Evolutionary conservation across 306 rosid species (phyloP).

Genomic region (Cicer pinnatifidum): DNA sequence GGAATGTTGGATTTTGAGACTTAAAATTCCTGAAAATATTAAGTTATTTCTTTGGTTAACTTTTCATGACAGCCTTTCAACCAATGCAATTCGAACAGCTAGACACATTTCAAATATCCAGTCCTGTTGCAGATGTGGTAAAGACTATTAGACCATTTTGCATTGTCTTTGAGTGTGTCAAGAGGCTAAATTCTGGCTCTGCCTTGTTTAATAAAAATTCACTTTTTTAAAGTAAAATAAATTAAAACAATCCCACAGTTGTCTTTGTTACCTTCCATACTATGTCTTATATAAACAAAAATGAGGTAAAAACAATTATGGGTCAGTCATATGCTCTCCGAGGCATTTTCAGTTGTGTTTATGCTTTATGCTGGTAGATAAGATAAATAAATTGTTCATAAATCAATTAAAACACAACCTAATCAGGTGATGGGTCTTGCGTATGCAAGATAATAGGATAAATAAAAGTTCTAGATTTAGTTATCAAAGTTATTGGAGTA

Average conservation of each 20-base stretch:
- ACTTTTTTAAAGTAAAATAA: neutral
- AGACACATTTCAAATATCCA: too few species aligned
- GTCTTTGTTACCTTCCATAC: too few species aligned
- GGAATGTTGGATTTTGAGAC: neutral
- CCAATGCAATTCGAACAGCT: neutral
- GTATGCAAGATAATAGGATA: neutral
- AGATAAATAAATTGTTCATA: neutral
- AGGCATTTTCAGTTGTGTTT: neutral
- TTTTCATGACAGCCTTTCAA: neutral
- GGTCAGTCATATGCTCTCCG: neutral
- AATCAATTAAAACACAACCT: neutral
- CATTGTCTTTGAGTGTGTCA: neutral
- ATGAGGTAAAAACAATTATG: neutral
- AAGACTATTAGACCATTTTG: neutral
- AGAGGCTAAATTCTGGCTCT: neutral
- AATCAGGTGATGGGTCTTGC: conserved; percentile 36
- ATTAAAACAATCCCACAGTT: too few species aligned
- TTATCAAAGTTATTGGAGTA: conserved; percentile 7
- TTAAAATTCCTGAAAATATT: neutral
- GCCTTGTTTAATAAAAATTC: neutral
- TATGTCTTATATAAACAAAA: neutral
- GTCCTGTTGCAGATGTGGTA: neutral
- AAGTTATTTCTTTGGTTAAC: neutral
- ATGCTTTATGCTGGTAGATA: neutral
- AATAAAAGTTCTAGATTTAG: conserved; percentile 1